phyloP scores from a whole-genome alignment of 1,284 basidiomycete species.

The Mycena citricolor region DNA sequence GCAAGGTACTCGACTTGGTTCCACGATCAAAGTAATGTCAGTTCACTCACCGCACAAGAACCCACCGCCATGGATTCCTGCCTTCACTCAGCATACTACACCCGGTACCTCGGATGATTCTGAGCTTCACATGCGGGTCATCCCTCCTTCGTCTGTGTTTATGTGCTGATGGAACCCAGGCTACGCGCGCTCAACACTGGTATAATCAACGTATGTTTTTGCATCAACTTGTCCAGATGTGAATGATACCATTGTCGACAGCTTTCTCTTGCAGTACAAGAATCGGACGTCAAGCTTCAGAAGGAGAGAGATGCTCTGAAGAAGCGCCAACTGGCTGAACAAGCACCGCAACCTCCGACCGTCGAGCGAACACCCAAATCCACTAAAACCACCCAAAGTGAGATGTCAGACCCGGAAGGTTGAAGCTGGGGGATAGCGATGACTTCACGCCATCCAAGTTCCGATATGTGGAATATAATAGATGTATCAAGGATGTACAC shows the following conservation, averaged over 20 bases:
- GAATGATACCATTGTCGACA: constrained; percentile 30
- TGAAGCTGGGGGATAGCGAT: too few relatives aligned
- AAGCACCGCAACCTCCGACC: neutral
- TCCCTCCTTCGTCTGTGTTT: neutral
- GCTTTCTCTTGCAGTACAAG: constrained; percentile 77
- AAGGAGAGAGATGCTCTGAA: constrained; percentile 28
- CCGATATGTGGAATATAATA: constrained; percentile 19
- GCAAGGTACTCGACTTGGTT: constrained; percentile 13
- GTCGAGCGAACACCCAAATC: neutral
- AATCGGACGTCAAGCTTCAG: constrained; percentile 66
- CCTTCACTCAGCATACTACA: constrained; percentile 64
- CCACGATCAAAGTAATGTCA: too few relatives aligned
- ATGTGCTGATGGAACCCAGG: constrained; percentile 3
- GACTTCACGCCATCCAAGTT: too few relatives aligned
- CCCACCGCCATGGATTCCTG: constrained; percentile 76
- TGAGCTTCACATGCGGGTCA: constrained; percentile 53
- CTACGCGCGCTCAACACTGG: constrained; percentile 83
- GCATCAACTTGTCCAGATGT: neutral
- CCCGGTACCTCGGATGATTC: constrained; percentile 55
- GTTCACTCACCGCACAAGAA: constrained; percentile 37
- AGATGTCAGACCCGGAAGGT: neutral
- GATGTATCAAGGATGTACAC: constrained; percentile 54
- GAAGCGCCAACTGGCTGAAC: constrained; percentile 3
- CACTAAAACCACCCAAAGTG: neutral
- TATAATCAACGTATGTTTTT: constrained; percentile 73